Base-by-base conservation (phyloP, 2,329 filamentous ascomycete species). In the Alternaria dauci region DNA sequence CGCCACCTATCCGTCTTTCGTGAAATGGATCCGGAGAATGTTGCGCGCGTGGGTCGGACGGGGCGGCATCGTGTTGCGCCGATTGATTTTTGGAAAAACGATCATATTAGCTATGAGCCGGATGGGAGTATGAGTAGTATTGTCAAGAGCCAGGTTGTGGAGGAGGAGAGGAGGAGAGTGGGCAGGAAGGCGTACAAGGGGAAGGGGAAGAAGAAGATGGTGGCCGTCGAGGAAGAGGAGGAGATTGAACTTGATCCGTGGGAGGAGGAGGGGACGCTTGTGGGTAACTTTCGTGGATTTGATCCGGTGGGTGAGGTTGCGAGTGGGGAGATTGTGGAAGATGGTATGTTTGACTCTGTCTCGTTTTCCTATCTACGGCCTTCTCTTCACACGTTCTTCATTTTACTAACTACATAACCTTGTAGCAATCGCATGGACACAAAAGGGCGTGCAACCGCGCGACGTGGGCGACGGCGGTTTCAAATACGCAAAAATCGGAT, bases 81-180 rank as follows among this genome's bases (percentile, higher is more conserved):
- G 0, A 80, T 97, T 34, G 88, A 92, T 26, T 96, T 86, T 75
- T 98, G 94, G 94, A 89, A 89, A 70, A 93, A 93, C 67, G 94
- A 98, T 76, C 87, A 87, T 55, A 87, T 91, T 47, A 86, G 93
- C 23, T 92, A 89, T 71, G 88, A 89, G 52, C 83, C 86, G 18
- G 86, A 88, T 25, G 87, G 88, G 1, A 89, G 86, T 12, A 89
- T 94, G 69, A n/a, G 16, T 91, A 92, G 72, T 91, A 86, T 97
- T 52, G 87, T 94, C 26, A 89, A 92, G 41, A 88, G 89, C 2
- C 89, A 93, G 58, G 88, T 91, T 36, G 82, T 87, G 32, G 79
- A 80, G 46, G 65, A 69, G 11, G 53, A 66, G 23, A 75, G 65
- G 43, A 76, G 77, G 58, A 76, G 77, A 58, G 67, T 70, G 39